phyloP scores from a whole-genome alignment of 192 early-diverging fungal genomes.

The Pilaira anomala region DNA sequence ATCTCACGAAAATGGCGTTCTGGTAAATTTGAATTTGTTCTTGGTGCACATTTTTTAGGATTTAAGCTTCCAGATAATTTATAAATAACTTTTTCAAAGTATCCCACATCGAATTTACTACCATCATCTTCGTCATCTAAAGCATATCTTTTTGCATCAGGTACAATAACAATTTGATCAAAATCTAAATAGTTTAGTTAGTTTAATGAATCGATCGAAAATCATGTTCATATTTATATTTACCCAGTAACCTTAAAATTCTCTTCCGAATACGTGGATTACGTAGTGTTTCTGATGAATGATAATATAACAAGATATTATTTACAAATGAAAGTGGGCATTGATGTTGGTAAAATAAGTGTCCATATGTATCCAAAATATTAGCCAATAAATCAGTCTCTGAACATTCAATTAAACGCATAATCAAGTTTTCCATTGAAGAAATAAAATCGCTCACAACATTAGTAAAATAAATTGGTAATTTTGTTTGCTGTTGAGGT shows the following conservation, averaged over 20 bases:
- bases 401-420: constrained; percentile 64
- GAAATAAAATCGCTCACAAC: constrained; percentile 62
- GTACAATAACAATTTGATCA: constrained; percentile 39
- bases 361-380: constrained; percentile 62
- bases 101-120: constrained; percentile 45
- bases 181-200: constrained; percentile 30
- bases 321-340: constrained; percentile 67
- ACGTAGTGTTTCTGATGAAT: constrained; percentile 58
- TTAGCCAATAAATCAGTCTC: constrained; percentile 54
- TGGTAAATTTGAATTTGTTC: constrained; percentile 42
- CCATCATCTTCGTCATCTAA: constrained; percentile 25
- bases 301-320: constrained; percentile 65
- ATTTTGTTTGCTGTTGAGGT: constrained; percentile 45
- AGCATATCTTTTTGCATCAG: constrained; percentile 36
- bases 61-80: constrained; percentile 49
- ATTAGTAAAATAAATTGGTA: constrained; percentile 74
- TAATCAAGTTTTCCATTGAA: constrained; percentile 63
- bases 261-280: constrained; percentile 52
- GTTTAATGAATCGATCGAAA: background rate
- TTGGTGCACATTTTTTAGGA: constrained; percentile 52
- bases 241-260: constrained; percentile 58
- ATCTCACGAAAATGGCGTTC: constrained; percentile 61
- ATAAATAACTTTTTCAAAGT: constrained; percentile 50
- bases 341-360: constrained; percentile 62
- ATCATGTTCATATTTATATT: constrained; percentile 27